Evolutionary conservation across 1,284 basidiomycete genomes (phyloP).

Genomic region (Pisolithus thermaeus): DNA sequence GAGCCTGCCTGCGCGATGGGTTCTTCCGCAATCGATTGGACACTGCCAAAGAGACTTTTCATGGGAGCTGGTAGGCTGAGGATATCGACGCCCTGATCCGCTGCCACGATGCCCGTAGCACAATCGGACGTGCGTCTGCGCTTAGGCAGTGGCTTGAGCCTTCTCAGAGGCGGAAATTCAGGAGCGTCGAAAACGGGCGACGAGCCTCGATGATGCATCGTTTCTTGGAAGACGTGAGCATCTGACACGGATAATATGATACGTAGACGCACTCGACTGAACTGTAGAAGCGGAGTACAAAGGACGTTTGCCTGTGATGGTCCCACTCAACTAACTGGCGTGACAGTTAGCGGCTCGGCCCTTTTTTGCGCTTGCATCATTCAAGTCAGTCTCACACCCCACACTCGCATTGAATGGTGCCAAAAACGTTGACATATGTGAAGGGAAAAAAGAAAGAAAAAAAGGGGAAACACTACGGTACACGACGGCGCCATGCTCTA

Average conservation of each 20-base stretch:
- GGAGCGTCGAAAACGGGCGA: conserved; percentile 57
- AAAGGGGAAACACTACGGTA: conserved; percentile 37
- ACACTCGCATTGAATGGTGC: not conserved
- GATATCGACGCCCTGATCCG: too few relatives aligned
- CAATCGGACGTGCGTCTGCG: conserved; percentile 43
- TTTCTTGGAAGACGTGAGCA: conserved; percentile 5
- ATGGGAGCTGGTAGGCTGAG: conserved; percentile 17
- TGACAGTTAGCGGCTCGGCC: conserved; percentile 5
- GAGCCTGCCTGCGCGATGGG: conserved; percentile 45
- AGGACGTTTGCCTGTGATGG: not conserved
- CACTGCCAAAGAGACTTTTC: conserved; percentile 30
- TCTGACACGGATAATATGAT: too few relatives aligned
- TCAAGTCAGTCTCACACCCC: too few relatives aligned
- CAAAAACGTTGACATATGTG: conserved; percentile 7
- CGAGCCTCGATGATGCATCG: conserved; percentile 36
- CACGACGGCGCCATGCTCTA: conserved; percentile 58
- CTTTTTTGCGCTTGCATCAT: conserved; percentile 7
- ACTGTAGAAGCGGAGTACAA: not conserved
- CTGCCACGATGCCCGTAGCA: not conserved
- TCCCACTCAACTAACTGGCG: not conserved
- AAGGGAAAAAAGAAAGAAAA: conserved; percentile 22
- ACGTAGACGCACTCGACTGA: too few relatives aligned
- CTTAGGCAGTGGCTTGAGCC: conserved; percentile 72
- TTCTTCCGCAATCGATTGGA: conserved; percentile 43
- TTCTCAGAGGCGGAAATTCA: conserved; percentile 53